A percentile compares a stretch with the other conserved stretches of the same genome.
These are phyloP conservation scores for Cutaneotrichosporon sp. DNA, from an alignment of 1,284 basidiomycete species.

Conservation along the genomic window DNA sequence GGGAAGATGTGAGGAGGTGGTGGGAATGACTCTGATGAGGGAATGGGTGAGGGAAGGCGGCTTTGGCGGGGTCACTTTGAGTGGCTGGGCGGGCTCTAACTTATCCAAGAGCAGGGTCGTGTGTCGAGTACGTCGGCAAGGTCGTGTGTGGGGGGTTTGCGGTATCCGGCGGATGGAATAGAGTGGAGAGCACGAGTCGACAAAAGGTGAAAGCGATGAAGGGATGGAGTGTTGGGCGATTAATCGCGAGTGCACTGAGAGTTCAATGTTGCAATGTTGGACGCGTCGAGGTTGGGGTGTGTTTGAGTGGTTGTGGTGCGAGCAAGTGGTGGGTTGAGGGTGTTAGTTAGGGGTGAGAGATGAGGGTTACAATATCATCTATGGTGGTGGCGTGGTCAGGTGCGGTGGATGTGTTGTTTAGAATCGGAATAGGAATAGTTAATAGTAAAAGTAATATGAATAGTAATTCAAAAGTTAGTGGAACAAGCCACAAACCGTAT, in stretches of 20 bases:
- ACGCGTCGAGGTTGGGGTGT: neutral
- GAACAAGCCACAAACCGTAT: neutral
- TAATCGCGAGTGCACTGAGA: neutral
- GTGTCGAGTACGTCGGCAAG: neutral
- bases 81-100: neutral
- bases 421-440: too few species aligned
- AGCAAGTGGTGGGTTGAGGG: neutral
- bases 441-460: too few species aligned
- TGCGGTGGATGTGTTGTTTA: neutral
- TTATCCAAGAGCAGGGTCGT: neutral
- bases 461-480: neutral
- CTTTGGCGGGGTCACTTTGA: neutral
- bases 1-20: neutral
- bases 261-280: conserved; percentile 2
- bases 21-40: neutral
- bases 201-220: neutral
- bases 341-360: too few species aligned
- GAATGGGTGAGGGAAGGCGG: neutral
- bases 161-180: neutral
- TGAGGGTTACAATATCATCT: too few species aligned
- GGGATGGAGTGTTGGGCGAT: too few species aligned
- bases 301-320: neutral
- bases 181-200: neutral
- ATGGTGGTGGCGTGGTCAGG: too few species aligned
- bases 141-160: neutral